Evolutionary conservation across 2,329 filamentous ascomycete genomes (phyloP).

Genomic region (Calonectria naviculata): DNA sequence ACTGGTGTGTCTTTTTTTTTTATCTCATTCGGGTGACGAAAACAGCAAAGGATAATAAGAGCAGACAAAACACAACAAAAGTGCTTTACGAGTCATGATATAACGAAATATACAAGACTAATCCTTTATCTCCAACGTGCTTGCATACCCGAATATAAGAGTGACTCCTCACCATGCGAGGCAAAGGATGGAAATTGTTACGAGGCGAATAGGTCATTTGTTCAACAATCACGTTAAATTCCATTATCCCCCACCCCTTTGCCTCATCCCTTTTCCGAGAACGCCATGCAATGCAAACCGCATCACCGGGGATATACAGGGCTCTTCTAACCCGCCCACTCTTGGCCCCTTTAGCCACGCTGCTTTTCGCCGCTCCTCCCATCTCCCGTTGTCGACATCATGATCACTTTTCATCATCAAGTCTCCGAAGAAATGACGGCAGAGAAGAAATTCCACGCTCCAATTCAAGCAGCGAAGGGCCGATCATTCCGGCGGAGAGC

Average conservation of each 20-base stretch:
- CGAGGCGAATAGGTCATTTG: conserved; percentile 38
- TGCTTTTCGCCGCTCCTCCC: conserved; percentile 29
- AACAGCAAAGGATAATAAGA: neutral
- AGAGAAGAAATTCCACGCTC: conserved; percentile 15
- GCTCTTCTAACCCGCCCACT: conserved; percentile 28
- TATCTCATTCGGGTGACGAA: neutral
- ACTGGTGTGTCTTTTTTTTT: neutral
- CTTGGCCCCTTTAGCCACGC: conserved; percentile 30
- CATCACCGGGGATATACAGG: conserved; percentile 48
- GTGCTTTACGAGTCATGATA: conserved; percentile 20
- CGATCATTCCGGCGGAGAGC: conserved; percentile 25
- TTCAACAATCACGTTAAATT: conserved; percentile 44
- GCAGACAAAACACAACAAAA: neutral
- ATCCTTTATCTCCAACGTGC: conserved; percentile 8
- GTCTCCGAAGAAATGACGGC: conserved; percentile 11
- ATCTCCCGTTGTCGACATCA: conserved; percentile 25
- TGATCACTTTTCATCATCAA: conserved; percentile 5
- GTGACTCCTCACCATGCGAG: neutral
- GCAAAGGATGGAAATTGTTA: neutral
- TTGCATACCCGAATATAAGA: neutral
- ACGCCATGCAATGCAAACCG: conserved; percentile 54
- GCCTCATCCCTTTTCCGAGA: conserved; percentile 46
- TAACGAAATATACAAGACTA: conserved; percentile 20
- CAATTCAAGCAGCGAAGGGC: conserved; percentile 33
- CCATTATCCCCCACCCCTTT: conserved; percentile 44